Evolutionary conservation across 345 rosid species (phyloP).

Genomic region (Brassica rapa): DNA sequence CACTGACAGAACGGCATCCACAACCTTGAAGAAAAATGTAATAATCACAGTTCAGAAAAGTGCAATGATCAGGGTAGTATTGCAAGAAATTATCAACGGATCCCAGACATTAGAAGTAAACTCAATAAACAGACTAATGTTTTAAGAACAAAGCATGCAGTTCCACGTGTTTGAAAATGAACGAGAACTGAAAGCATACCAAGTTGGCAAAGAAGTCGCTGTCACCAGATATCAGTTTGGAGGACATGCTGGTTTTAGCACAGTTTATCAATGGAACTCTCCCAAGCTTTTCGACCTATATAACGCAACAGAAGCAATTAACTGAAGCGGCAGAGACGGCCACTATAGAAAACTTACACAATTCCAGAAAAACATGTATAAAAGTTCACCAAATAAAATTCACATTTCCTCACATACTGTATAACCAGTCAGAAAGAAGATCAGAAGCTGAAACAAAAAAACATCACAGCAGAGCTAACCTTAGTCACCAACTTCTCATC

Average conservation of each 20-base stretch:
- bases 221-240: constrained; percentile 87
- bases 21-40: constrained; percentile 53
- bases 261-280: constrained; percentile 85
- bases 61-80: constrained; percentile 1
- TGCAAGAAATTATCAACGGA: neutral
- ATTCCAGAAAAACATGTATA: neutral
- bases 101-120: neutral
- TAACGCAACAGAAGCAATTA: neutral
- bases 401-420: neutral
- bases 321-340: neutral
- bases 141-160: neutral
- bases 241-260: constrained; percentile 98
- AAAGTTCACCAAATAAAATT: neutral
- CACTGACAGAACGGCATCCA: constrained; percentile 83
- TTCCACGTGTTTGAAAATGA: constrained; percentile 4
- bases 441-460: neutral
- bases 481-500: constrained; percentile 88
- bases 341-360: neutral
- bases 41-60: constrained; percentile 2
- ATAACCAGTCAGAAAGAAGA: neutral
- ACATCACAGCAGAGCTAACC: constrained; percentile 45
- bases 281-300: constrained; percentile 91
- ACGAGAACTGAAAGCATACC: constrained; percentile 49
- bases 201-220: constrained; percentile 90
- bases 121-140: neutral